A percentile compares a stretch with the other conserved stretches of the same genome.
phyloP scores from a whole-genome alignment of 2,329 filamentous ascomycete species.

The Pseudogymnoascus sp. region DNA sequence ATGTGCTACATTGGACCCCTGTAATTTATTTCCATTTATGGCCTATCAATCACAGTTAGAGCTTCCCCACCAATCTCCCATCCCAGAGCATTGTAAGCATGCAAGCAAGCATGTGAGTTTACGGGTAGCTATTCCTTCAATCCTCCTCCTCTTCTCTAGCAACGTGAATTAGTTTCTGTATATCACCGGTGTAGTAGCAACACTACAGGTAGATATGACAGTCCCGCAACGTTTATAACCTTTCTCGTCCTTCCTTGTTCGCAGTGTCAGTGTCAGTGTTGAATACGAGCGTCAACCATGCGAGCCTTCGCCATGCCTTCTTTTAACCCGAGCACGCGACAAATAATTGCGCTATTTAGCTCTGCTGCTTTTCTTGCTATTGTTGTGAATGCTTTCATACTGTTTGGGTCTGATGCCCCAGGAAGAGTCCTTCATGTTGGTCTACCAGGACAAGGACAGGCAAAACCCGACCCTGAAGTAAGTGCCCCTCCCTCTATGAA shows the following conservation, averaged over 20 bases:
- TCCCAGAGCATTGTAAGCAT: no score
- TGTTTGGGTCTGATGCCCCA: constrained; percentile 21
- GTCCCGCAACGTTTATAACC: neutral
- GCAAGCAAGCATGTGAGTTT: constrained; percentile 2
- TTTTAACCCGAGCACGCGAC: constrained; percentile 20
- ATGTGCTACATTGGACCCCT: neutral
- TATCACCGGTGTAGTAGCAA: neutral
- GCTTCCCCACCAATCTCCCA: neutral
- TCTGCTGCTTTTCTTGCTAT: constrained; percentile 19
- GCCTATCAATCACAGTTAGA: neutral
- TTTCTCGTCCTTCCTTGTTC: neutral
- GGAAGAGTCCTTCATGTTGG: constrained; percentile 20
- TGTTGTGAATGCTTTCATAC: constrained; percentile 21
- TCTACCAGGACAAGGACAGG: constrained; percentile 16
- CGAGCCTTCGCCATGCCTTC: constrained; percentile 12
- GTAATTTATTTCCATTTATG: constrained; percentile 3
- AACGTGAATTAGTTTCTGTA: neutral
- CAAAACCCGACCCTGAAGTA: constrained; percentile 11
- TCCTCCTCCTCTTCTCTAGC: neutral
- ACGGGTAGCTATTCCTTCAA: neutral
- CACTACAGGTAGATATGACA: neutral
- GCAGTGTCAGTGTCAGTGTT: neutral
- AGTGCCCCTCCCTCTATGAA: constrained; percentile 13
- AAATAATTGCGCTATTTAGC: constrained; percentile 19
- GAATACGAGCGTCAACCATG: constrained; percentile 2